Conservation (phyloP, 2,329 filamentous ascomycete species). For the Colletotrichum trifolii region DNA sequence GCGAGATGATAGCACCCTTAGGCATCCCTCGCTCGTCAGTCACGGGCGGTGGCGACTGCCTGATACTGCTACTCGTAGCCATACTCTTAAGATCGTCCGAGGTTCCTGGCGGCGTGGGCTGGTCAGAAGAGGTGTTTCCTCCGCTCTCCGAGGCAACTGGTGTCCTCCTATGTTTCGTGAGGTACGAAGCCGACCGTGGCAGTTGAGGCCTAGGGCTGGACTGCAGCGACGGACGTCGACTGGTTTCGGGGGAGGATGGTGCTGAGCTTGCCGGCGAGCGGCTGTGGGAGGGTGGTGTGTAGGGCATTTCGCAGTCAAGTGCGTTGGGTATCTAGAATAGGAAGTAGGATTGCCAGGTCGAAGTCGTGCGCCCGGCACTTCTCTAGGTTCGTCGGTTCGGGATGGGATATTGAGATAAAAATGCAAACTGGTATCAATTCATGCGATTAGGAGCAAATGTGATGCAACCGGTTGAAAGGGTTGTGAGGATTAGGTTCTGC, state of each 20-base stretch:
- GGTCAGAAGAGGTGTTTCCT: constrained; percentile 46
- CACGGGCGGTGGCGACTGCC: constrained; percentile 86
- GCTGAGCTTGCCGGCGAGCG: constrained; percentile 71
- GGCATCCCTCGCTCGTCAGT: constrained; percentile 80
- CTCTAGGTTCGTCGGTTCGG: constrained; percentile 1
- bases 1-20: constrained; percentile 86
- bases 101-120: constrained; percentile 61
- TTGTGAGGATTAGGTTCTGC: constrained; percentile 30
- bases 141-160: constrained; percentile 45
- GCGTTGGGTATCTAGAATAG: constrained; percentile 5
- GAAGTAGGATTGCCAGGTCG: constrained; percentile 1
- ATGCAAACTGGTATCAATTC: constrained; percentile 37
- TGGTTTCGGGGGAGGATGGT: constrained; percentile 65
- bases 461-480: constrained; percentile 14
- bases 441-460: constrained; percentile 24
- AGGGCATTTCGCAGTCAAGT: constrained; percentile 75
- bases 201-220: constrained; percentile 62
- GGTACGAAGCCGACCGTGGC: constrained; percentile 74
- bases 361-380: constrained; percentile 31
- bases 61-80: constrained; percentile 69
- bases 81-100: constrained; percentile 62
- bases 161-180: constrained; percentile 71
- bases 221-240: constrained; percentile 69
- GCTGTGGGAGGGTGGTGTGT: constrained; percentile 79
- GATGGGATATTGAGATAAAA: constrained; percentile 1